These are phyloP conservation scores for Meyerozyma sp. DNA, from an alignment of 1,139 yeast species.

Conservation along the genomic window DNA sequence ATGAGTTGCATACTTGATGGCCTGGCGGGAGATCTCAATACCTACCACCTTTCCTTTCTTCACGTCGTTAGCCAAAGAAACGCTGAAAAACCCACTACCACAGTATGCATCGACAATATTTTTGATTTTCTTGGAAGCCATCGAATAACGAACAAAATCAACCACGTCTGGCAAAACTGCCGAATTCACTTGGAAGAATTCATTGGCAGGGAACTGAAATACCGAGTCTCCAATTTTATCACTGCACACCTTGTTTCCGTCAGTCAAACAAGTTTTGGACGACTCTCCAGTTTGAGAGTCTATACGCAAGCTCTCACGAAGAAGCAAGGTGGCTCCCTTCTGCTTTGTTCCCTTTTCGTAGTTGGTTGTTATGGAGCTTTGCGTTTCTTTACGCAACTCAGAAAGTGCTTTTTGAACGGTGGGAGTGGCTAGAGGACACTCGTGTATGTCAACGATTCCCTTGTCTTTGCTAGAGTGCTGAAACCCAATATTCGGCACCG, in stretches of 20 bases:
- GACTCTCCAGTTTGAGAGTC: slow-evolving; percentile 29
- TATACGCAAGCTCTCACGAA: slow-evolving; percentile 31
- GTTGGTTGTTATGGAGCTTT: slow-evolving; percentile 2
- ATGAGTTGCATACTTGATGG: slow-evolving; percentile 33
- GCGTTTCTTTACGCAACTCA: slow-evolving; percentile 8
- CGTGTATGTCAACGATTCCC: slow-evolving; percentile 22
- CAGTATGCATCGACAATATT: slow-evolving; percentile 41
- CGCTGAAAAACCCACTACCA: slow-evolving; percentile 45
- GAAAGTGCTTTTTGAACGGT: slow-evolving; percentile 19
- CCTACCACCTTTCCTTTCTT: slow-evolving; percentile 35
- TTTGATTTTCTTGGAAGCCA: slow-evolving; percentile 12
- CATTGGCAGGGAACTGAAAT: slow-evolving; percentile 29
- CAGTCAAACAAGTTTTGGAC: slow-evolving; percentile 20
- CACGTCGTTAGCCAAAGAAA: slow-evolving; percentile 27
- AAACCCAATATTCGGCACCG: slow-evolving; percentile 24
- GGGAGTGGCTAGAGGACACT: slow-evolving; percentile 28
- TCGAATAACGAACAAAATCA: slow-evolving; percentile 25
- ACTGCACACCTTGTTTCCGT: slow-evolving; percentile 21
- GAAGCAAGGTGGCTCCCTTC: slow-evolving; percentile 14
- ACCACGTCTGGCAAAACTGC: slow-evolving; percentile 31
- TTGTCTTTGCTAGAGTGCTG: slow-evolving; percentile 19
- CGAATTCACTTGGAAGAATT: slow-evolving; percentile 34
- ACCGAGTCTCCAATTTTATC: slow-evolving; percentile 25
- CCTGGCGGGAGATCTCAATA: slow-evolving; percentile 30
- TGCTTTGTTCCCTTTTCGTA: slow-evolving; percentile 4